Conservation (phyloP, 2,329 filamentous ascomycete genomes). For the Trichoderma harzianum region DNA sequence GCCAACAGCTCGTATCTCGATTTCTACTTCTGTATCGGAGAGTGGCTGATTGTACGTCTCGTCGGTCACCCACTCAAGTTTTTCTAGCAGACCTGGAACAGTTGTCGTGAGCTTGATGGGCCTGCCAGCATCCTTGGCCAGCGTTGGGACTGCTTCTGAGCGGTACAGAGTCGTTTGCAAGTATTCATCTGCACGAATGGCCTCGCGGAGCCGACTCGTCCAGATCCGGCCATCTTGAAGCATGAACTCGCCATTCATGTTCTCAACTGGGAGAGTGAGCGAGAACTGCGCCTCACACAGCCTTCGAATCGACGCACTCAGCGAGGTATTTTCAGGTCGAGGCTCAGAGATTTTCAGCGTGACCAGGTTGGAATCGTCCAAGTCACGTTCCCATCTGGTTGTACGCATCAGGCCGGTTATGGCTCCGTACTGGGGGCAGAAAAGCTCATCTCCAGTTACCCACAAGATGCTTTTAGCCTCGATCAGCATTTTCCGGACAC, state of each 20-base stretch:
- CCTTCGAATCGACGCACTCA: neutral
- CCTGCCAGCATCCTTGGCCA: slow-evolving; percentile 17
- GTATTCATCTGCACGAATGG: slow-evolving; percentile 11
- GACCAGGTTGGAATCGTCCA: slow-evolving; percentile 18
- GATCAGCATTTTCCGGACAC: slow-evolving; percentile 18
- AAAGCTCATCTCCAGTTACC: slow-evolving; percentile 17
- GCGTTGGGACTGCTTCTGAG: slow-evolving; percentile 5
- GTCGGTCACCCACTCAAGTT: slow-evolving; percentile 8
- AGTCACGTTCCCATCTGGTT: slow-evolving; percentile 19
- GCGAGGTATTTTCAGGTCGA: neutral
- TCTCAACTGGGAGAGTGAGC: neutral
- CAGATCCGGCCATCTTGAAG: slow-evolving; percentile 9
- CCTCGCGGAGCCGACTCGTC: slow-evolving; percentile 13
- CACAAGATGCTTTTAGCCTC: slow-evolving; percentile 18
- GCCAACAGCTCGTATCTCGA: slow-evolving; percentile 25
- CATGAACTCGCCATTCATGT: slow-evolving; percentile 19
- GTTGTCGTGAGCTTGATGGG: slow-evolving; percentile 16
- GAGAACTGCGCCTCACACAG: slow-evolving; percentile 20
- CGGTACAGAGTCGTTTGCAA: neutral
- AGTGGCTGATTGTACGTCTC: neutral
- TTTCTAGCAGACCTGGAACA: slow-evolving; percentile 4
- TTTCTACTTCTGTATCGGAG: slow-evolving; percentile 11
- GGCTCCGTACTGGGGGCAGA: slow-evolving; percentile 8
- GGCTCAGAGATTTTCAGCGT: neutral
- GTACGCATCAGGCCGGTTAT: slow-evolving; percentile 16